Base-by-base conservation (phyloP, 345 rosid genomes). In the Hibiscus trionum region DNA sequence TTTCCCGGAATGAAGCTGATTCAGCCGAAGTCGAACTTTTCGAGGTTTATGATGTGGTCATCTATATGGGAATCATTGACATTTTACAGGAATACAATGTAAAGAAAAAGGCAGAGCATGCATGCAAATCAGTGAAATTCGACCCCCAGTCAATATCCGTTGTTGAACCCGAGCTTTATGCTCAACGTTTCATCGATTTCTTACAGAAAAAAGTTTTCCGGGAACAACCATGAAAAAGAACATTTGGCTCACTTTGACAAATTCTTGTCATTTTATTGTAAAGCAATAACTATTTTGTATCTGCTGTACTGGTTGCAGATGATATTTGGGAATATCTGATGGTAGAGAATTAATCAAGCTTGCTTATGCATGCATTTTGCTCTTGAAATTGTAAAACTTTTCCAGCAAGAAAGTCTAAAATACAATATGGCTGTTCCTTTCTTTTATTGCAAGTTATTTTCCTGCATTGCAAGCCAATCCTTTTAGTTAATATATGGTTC, bases 101-200 rank as follows among this genome's bases (percentile, higher is more conserved):
- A 21, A 21, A 21, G 24, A 21, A 21, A 21, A 21, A 21, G 24
- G 24, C 24, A 21, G 24, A 21, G 24, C 24, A 21, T 21, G 24
- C 24, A 21, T 21, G 24, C 24, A 21, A 21, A 21, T 21, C 24
- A 21, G 24, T 21, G 24, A 21, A 21, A 21, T 21, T 21, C 24
- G 24, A 21, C 24, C 24, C 24, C 24, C 24, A 21, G 0, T 21
- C 80, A 16, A 86, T 94, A 42, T 94, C 97, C 19, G 92, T 66
- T 10, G 86, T 84, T 8, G 92, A 90, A 53, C 97, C 97, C 1
- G 76, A 84, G 49, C 71, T 81, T 17, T 94, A 94, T 70, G 87
- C 96, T 39, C 78, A 85, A 61, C 87, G 96, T 11, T 91, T 94
- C 84, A 76, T 86, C 78, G 70, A 80, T 53, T 91, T 91, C 91